Evolutionary conservation across 2,329 filamentous ascomycete genomes (phyloP).

Genomic region (Aspergillus tamarii): DNA sequence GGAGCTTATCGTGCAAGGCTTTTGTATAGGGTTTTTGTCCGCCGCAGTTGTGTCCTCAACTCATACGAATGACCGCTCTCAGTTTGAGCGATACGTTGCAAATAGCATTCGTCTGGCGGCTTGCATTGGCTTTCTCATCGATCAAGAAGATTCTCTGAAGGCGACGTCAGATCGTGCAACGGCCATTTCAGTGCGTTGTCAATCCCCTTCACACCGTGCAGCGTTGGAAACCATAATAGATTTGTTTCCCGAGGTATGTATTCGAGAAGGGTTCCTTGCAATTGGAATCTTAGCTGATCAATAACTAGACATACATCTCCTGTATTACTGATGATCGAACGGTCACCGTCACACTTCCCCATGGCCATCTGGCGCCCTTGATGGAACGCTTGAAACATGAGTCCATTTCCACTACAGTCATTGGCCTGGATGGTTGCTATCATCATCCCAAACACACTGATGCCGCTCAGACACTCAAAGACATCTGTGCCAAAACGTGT

Average conservation of each 20-base stretch:
- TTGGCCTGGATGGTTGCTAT: not conserved
- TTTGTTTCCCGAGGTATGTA: not conserved
- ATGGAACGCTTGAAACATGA: not conserved
- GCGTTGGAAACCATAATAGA: not conserved
- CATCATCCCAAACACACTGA: not conserved
- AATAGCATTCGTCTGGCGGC: not conserved
- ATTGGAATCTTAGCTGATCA: not conserved
- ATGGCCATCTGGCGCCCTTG: not conserved
- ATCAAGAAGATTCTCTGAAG: not conserved
- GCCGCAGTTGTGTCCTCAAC: too few relatives aligned
- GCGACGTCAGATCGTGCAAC: too few relatives aligned
- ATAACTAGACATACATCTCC: not conserved
- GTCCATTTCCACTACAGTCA: not conserved
- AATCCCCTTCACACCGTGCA: too few relatives aligned
- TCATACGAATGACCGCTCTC: not conserved
- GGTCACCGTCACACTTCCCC: not conserved
- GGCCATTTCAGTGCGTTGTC: too few relatives aligned
- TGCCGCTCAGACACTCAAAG: not conserved
- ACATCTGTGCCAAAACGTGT: not conserved
- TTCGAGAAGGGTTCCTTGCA: not conserved
- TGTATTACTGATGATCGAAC: not conserved
- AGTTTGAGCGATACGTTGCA: not conserved
- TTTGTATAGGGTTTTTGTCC: not conserved
- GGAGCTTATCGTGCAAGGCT: not conserved
- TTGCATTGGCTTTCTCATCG: not conserved